Conservation (phyloP, 1,284 basidiomycete genomes). For the Marasmius sp. region DNA sequence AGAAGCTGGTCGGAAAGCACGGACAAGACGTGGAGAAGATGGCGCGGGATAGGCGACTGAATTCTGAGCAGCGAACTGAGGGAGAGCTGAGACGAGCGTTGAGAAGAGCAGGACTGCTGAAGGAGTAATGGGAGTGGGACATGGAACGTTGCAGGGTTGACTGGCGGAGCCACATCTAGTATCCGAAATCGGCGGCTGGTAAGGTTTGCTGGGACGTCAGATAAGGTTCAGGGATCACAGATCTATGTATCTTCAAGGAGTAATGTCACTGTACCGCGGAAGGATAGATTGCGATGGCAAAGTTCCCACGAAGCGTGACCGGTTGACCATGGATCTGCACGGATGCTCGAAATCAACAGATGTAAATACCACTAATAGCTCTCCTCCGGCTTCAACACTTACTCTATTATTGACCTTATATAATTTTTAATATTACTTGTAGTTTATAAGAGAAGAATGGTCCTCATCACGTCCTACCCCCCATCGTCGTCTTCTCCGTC, state of each 20-base stretch:
- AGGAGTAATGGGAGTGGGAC: not conserved
- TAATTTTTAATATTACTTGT: not conserved
- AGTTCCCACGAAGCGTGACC: not conserved
- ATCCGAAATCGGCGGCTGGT: too few relatives aligned
- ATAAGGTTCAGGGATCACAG: conserved; percentile 32
- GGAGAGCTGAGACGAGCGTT: conserved; percentile 77
- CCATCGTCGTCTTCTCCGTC: conserved; percentile 2
- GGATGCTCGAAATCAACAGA: not conserved
- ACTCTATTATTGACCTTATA: not conserved
- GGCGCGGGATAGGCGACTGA: conserved; percentile 79
- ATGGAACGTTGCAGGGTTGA: not conserved
- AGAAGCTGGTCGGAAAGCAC: conserved; percentile 68
- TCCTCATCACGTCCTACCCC: not conserved
- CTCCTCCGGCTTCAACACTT: not conserved
- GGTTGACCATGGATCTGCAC: not conserved
- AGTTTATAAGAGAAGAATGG: not conserved
- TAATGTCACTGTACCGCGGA: not conserved
- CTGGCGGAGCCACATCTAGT: not conserved
- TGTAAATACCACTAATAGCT: not conserved
- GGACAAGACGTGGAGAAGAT: conserved; percentile 75
- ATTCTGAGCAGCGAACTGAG: conserved; percentile 84
- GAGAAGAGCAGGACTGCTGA: conserved; percentile 44
- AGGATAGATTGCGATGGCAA: not conserved
- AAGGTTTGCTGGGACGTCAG: conserved; percentile 25
- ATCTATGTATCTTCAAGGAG: conserved; percentile 15